Percentiles rank a stretch among this genome's conserved stretches.
phyloP scores from a whole-genome alignment of 768 basidiomycete genomes.

The Filobasidium wieringae region DNA sequence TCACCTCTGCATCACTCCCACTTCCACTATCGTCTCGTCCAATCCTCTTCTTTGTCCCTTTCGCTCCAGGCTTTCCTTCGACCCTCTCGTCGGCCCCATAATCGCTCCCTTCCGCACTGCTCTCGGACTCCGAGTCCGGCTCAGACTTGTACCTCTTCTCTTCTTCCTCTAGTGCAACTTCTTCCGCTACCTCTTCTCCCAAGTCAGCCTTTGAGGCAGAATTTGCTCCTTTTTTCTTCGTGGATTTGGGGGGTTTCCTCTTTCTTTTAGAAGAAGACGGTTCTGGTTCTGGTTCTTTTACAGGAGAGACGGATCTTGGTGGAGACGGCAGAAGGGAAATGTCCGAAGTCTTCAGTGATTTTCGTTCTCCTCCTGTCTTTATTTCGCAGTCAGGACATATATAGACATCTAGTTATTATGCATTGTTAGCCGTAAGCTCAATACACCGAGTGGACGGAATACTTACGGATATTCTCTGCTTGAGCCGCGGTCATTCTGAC shows the following conservation, averaged over 20 bases:
- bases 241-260: not conserved
- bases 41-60: not conserved
- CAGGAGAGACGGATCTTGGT: not conserved
- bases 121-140: not conserved
- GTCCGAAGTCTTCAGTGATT: not conserved
- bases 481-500: conserved; percentile 4
- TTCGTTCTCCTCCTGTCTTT: not conserved
- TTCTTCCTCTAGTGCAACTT: not conserved
- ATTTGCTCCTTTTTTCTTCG: not conserved
- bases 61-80: not conserved
- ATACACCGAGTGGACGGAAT: not conserved
- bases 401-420: not conserved
- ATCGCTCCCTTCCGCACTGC: not conserved
- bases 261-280: not conserved
- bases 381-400: not conserved
- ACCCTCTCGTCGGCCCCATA: not conserved
- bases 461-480: conserved; percentile 8
- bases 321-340: not conserved
- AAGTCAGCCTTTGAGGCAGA: not conserved
- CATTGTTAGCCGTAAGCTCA: not conserved
- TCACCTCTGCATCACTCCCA: not conserved
- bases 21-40: not conserved
- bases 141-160: not conserved
- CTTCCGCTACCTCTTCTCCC: not conserved
- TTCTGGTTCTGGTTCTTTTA: not conserved